Conservation (phyloP, 441 rosid genomes). For the Flueggea neowawraea region DNA sequence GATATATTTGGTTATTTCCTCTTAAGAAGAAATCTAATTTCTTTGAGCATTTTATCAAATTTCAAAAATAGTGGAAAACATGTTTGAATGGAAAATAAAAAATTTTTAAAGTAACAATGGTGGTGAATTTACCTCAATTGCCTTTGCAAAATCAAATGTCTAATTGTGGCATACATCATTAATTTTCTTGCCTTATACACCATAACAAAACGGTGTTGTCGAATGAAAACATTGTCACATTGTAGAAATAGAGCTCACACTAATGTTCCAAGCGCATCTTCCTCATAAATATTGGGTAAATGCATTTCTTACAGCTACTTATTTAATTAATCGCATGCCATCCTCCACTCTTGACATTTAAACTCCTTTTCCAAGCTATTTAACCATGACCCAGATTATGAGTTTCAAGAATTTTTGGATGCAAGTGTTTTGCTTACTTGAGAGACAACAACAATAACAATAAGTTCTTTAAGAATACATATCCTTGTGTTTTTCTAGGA, state of each 20-base stretch:
- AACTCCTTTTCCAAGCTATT: not conserved
- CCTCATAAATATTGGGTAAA: too few relatives aligned
- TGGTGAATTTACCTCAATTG: not conserved
- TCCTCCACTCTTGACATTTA: not conserved
- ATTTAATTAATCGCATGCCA: not conserved
- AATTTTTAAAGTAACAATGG: not conserved
- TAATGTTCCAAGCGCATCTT: too few relatives aligned
- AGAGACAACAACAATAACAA: not conserved
- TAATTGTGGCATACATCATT: too few relatives aligned
- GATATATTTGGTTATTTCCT: not conserved
- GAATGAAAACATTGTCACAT: too few relatives aligned
- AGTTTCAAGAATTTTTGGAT: slow-evolving; percentile 3
- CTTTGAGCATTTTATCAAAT: not conserved
- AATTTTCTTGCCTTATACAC: too few relatives aligned
- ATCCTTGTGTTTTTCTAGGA: not conserved
- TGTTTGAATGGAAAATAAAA: not conserved
- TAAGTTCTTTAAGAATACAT: not conserved
- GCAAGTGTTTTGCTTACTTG: not conserved
- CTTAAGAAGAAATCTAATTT: not conserved
- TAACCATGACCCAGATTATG: not conserved
- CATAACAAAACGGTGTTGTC: too few relatives aligned
- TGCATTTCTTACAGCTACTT: too few relatives aligned
- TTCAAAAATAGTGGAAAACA: not conserved
- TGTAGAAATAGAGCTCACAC: too few relatives aligned
- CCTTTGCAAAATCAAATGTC: too few relatives aligned